Conservation (phyloP, 148 eudicot species). For the Polygonum aviculare region DNA sequence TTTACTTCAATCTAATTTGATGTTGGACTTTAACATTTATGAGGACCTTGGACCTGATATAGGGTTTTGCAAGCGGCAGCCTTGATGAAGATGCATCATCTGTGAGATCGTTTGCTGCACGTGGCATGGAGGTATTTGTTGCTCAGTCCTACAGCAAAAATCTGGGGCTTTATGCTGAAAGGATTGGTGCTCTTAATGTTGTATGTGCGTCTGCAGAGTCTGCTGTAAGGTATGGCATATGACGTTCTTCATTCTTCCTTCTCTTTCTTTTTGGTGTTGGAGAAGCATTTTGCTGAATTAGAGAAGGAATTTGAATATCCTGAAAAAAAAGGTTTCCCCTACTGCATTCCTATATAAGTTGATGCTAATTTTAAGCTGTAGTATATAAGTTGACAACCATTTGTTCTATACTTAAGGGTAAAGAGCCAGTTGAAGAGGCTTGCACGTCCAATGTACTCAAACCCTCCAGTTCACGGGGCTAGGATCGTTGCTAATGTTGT, state of each 20-base stretch:
- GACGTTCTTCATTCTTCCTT: neutral
- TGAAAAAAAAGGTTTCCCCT: neutral
- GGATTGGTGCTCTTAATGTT: constrained; percentile 94
- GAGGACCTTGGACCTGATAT: constrained; percentile 7
- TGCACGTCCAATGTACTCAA: constrained; percentile 98
- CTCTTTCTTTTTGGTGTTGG: constrained; percentile 1
- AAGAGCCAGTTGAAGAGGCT: constrained; percentile 90
- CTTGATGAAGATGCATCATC: constrained; percentile 96
- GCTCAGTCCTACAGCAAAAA: constrained; percentile 99
- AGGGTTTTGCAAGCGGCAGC: constrained; percentile 99
- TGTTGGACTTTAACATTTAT: neutral
- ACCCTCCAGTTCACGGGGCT: constrained; percentile 96
- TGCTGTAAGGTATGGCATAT: constrained; percentile 52
- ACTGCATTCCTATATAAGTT: neutral
- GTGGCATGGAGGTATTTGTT: constrained; percentile 85
- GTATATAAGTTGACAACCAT: neutral
- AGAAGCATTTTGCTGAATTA: neutral
- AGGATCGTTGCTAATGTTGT: constrained; percentile 82
- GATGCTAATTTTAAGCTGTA: neutral
- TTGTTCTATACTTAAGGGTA: constrained; percentile 38
- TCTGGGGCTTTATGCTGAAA: constrained; percentile 92
- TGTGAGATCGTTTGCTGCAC: constrained; percentile 84
- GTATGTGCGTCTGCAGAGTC: constrained; percentile 83
- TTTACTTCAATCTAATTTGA: neutral
- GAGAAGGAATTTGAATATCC: too few relatives aligned